Base-by-base conservation (phyloP, 2,329 filamentous ascomycete genomes). In the Scytalidium sp. region DNA sequence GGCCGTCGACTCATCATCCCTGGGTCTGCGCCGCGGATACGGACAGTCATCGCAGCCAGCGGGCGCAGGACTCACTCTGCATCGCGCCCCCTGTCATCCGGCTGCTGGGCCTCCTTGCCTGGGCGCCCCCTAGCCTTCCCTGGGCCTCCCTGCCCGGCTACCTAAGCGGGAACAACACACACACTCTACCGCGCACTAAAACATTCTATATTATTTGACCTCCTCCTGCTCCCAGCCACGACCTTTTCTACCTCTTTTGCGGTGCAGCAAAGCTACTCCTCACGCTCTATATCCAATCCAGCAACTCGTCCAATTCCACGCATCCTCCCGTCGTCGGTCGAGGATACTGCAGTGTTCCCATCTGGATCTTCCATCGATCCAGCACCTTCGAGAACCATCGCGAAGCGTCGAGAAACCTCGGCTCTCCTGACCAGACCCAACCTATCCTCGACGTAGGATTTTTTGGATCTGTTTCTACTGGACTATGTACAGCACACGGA, bases 401-500 rank as follows among this genome's bases (percentile, higher is more conserved):
- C 54, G 58, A 59, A 59, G 57, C 55, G 56, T 36, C 32, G 32
- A 36, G 58, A 58, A 47, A 29, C 10, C 20, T 23, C 23, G 46
- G 60, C 60, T 60, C 59, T 60, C 57, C 60, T 59, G 55, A 59
- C 43, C 19, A 4, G 42, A 39, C 39, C 20, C 43, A 22, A 44
- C 50, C 52, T 50, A 53, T 61, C 60, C 55, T 60, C 47, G 9
- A 27, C 41, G 56, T 41, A 54, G 61, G 60, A 64, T 48, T 52
- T 54, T 47, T 13, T 41, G n/a, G 45, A 43, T 50, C 60, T 52
- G 20, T 36, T 10, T 58, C 57, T 61, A 60, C 60, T 64, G 62
- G 63, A 65, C 59, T 36, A 65, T 65, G 63, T 65, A 60, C 62
- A 60, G 62, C 60, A 63, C 60, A 64, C 61, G 59, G 58, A 64